phyloP scores from a whole-genome alignment of 73 alveolate species.

The Uronychia binucleata region DNA sequence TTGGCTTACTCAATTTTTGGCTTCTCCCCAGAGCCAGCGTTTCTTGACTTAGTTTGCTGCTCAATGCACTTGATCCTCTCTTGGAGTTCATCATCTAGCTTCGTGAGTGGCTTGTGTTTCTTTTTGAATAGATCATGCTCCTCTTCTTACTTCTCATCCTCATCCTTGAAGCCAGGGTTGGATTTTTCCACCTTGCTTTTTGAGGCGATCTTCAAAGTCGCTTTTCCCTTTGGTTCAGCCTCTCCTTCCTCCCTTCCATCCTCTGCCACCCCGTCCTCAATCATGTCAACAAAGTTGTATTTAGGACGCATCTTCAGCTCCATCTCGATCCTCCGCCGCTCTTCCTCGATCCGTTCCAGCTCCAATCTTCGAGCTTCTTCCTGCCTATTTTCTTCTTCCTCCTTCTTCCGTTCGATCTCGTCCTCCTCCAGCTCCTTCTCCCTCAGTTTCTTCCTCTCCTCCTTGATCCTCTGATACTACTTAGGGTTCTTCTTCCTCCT shows the following conservation, averaged over 20 bases:
- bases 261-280: conserved; percentile 22
- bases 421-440: conserved; percentile 76
- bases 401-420: conserved; percentile 73
- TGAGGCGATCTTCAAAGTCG: conserved; percentile 4
- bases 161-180: background rate
- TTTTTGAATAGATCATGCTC: conserved; percentile 19
- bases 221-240: conserved; percentile 5
- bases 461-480: conserved; percentile 55
- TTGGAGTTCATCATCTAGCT: conserved; percentile 21
- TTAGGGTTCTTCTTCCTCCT: no score
- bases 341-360: conserved; percentile 22
- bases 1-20: background rate
- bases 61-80: conserved; percentile 28
- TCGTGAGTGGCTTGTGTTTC: conserved; percentile 44
- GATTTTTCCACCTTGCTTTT: conserved; percentile 2
- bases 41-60: background rate
- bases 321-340: conserved; percentile 26
- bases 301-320: conserved; percentile 41
- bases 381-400: conserved; percentile 46
- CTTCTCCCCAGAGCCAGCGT: background rate
- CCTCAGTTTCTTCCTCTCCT: conserved; percentile 51
- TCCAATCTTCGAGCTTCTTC: conserved; percentile 22
- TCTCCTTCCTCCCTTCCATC: conserved; percentile 4
- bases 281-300: conserved; percentile 29
- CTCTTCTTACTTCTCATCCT: conserved; percentile 5